Percentiles rank a stretch among this genome's conserved stretches.
Conservation (phyloP, 129 eudicot genomes). For the Glebionis coronaria region DNA sequence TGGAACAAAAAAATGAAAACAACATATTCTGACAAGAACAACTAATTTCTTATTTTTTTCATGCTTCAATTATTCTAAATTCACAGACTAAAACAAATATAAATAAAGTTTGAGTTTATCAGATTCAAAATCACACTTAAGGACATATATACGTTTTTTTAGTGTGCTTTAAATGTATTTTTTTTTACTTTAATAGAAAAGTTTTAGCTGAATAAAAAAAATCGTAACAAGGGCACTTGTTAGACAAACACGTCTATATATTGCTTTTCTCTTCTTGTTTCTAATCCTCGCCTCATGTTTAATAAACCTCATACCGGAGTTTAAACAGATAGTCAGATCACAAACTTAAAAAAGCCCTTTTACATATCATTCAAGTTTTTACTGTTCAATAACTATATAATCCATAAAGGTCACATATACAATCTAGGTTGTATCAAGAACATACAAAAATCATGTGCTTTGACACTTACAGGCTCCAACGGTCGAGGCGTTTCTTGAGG, state of each 20-base stretch:
- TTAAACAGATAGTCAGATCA: background rate
- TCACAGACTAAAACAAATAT: background rate
- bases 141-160: no score
- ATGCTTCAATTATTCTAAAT: slow-evolving; percentile 8
- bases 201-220: no score
- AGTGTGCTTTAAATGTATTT: no score
- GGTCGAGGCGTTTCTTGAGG: slow-evolving; percentile 85
- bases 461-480: slow-evolving; percentile 72
- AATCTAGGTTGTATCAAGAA: no score
- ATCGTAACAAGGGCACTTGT: no score
- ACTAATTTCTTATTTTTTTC: slow-evolving; percentile 12
- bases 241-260: background rate
- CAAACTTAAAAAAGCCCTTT: slow-evolving; percentile 13
- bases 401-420: background rate
- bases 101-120: background rate
- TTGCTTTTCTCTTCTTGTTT: slow-evolving; percentile 2
- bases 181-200: no score
- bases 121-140: no score
- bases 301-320: slow-evolving; percentile 7
- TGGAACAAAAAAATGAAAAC: background rate
- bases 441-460: background rate
- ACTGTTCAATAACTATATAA: background rate
- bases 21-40: slow-evolving; percentile 1
- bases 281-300: slow-evolving; percentile 1
- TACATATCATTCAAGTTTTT: slow-evolving; percentile 9